Evolutionary conservation across 352 stramenopile species (phyloP), one percentile per base, ranked within the genome.

Genomic region (Phytophthora ohioensis): DNA sequence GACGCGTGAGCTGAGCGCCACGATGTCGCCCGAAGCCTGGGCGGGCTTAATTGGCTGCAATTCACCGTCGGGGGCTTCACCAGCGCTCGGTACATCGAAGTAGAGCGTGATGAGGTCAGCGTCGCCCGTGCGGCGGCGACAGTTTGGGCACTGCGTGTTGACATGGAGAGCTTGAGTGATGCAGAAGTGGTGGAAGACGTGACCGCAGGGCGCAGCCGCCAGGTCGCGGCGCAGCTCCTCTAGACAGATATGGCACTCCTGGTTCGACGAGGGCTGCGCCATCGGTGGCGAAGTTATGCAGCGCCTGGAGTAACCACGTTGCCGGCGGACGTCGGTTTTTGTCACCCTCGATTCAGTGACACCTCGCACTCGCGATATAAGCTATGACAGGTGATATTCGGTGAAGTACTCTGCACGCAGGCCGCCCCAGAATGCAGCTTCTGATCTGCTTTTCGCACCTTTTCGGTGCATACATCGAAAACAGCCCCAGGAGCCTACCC

Each of bases 201-300:
- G 87, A 48, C 87, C 85, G 48, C 87, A 95, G 7, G 81, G 84
- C 35, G 74, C 82, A 41, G 82, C 82, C 43, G 65, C 75, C 36
- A 95, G 75, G 30, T 92, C 79, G 4, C 73, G 63, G 4, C 81
- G 85, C 38, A 95, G 71, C 57, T 95, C 86, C 47, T 95, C 86
- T 17, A 95, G 79, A 38, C 87, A 95, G 61, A 95, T 95, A 61
- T 93, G 87, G 72, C 87, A 95, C 55, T 93, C 85, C 63, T 91
- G 85, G 56, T 63, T 78, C 3, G 56, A 46, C 17, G 54, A 64
- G 34, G 56, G 27, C 52, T 57, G 36, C 57, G 69, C 54, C 61
- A 71, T 69, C 45, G 21, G 12, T n/a, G 35, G 17, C 10, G 4
- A 31, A 42, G 31, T 2, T 59, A 27, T 27, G 21, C 21, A 27